A percentile compares a stretch with the other conserved stretches of the same genome.
Evolutionary conservation across 352 stramenopile species (phyloP).

Genomic region (Pythium brachiatum): DNA sequence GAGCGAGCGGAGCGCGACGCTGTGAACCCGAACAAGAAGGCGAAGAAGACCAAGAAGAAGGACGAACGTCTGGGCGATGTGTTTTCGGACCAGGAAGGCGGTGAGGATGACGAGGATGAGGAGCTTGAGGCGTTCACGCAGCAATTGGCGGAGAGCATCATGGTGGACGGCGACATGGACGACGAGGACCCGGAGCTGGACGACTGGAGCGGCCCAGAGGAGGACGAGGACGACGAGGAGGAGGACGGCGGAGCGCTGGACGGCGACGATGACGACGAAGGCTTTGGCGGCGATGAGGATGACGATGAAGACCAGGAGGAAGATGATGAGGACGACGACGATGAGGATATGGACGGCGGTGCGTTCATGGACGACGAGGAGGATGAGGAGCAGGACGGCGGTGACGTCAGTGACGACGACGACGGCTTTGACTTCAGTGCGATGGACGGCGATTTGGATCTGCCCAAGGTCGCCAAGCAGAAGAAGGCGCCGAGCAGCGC

Average conservation of each 20-base stretch:
- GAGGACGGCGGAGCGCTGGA: slow-evolving; percentile 26
- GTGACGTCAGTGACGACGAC: slow-evolving; percentile 13
- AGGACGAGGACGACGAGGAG: slow-evolving; percentile 41
- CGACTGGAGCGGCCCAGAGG: slow-evolving; percentile 54
- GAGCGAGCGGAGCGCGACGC: slow-evolving; percentile 64
- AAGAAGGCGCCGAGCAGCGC: slow-evolving; percentile 34
- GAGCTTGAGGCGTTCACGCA: slow-evolving; percentile 89
- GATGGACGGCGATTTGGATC: slow-evolving; percentile 37
- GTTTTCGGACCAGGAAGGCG: slow-evolving; percentile 48
- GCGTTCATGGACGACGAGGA: slow-evolving; percentile 18
- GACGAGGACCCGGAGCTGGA: slow-evolving; percentile 77
- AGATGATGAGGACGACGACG: slow-evolving; percentile 35
- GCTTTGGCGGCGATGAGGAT: slow-evolving; percentile 23
- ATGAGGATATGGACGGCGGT: slow-evolving; percentile 30
- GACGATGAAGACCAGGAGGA: slow-evolving; percentile 36
- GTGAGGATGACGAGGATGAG: slow-evolving; percentile 66
- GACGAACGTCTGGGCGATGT: slow-evolving; percentile 47
- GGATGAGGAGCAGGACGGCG: slow-evolving; percentile 17
- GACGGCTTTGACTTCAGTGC: slow-evolving; percentile 43
- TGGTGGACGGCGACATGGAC: slow-evolving; percentile 76
- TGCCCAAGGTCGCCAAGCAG: slow-evolving; percentile 55
- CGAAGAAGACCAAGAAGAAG: slow-evolving; percentile 1
- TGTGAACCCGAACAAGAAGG: slow-evolving; percentile 29
- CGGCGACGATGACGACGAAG: slow-evolving; percentile 46
- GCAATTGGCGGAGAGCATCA: slow-evolving; percentile 86